Evolutionary conservation across 148 eudicot genomes (phyloP).

Genomic region (Chenopodium suecicum): DNA sequence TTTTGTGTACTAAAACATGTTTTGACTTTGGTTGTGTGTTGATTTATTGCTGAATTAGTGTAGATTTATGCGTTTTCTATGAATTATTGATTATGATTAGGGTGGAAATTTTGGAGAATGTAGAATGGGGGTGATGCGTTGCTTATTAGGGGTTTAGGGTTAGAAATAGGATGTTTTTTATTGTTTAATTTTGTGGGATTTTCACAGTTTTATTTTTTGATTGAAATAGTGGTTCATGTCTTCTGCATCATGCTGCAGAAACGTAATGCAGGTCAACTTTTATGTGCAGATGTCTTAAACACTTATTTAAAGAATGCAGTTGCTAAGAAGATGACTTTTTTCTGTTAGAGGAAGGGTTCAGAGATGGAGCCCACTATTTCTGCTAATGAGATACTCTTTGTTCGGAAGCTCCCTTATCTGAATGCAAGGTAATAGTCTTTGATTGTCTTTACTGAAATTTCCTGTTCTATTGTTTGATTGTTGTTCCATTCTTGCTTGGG

Average conservation of each 20-base stretch:
- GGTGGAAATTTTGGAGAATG: too few species aligned
- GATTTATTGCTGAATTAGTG: too few species aligned
- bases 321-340: conserved; percentile 10
- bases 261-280: background rate
- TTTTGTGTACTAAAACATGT: too few species aligned
- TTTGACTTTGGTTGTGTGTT: too few species aligned
- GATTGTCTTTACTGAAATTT: background rate
- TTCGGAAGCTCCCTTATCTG: conserved; percentile 21
- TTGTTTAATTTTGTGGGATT: background rate
- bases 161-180: too few species aligned
- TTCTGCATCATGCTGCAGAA: conserved; percentile 23
- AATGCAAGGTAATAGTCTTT: conserved; percentile 12
- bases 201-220: background rate
- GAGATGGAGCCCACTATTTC: conserved; percentile 27
- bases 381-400: conserved; percentile 23
- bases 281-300: background rate
- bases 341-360: conserved; percentile 14
- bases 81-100: too few species aligned
- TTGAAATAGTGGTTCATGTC: background rate
- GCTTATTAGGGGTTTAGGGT: too few species aligned
- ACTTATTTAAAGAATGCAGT: background rate
- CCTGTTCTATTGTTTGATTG: background rate
- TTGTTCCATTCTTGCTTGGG: background rate
- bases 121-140: too few species aligned
- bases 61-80: too few species aligned